Evolutionary conservation across 2,329 filamentous ascomycete species (phyloP).

Genomic region (Pyrenochaeta sp.): DNA sequence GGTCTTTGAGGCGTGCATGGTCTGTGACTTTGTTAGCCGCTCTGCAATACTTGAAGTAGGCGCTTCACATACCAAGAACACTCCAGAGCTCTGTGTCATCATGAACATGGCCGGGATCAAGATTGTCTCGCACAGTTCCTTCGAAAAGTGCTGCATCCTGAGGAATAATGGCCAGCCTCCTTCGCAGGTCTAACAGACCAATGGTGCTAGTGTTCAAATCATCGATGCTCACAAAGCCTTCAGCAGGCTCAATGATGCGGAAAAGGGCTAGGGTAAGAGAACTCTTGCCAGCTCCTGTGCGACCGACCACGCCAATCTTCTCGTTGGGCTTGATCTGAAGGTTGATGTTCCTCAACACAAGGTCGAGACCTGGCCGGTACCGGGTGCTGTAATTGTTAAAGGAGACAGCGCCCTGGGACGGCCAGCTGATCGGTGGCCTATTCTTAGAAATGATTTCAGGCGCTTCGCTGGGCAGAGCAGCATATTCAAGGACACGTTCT

Average conservation of each 20-base stretch:
- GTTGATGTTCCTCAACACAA: slow-evolving; percentile 92
- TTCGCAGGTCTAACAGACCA: slow-evolving; percentile 85
- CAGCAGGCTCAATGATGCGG: slow-evolving; percentile 88
- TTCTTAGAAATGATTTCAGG: slow-evolving; percentile 91
- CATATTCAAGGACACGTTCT: slow-evolving; percentile 96
- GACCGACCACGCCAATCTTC: slow-evolving; percentile 97
- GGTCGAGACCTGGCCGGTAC: slow-evolving; percentile 87
- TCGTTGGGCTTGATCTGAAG: slow-evolving; percentile 94
- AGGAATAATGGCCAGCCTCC: slow-evolving; percentile 93
- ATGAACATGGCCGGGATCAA: slow-evolving; percentile 92
- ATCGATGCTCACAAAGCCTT: slow-evolving; percentile 89
- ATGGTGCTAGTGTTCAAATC: slow-evolving; percentile 88
- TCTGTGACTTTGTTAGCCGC: slow-evolving; percentile 62
- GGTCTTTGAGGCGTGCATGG: slow-evolving; percentile 91
- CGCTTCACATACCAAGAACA: slow-evolving; percentile 75
- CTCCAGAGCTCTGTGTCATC: slow-evolving; percentile 98
- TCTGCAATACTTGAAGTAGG: background rate
- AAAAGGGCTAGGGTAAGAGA: slow-evolving; percentile 92
- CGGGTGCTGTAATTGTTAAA: slow-evolving; percentile 95
- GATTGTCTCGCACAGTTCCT: slow-evolving; percentile 90
- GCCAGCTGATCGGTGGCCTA: slow-evolving; percentile 89
- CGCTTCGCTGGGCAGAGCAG: slow-evolving; percentile 87
- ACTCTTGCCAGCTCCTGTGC: slow-evolving; percentile 95
- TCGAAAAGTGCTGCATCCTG: slow-evolving; percentile 97
- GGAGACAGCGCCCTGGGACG: slow-evolving; percentile 83